Evolutionary conservation across 352 stramenopile species (phyloP), one percentile per base, ranked within the genome.

Genomic region (Phytophthora litchii): DNA sequence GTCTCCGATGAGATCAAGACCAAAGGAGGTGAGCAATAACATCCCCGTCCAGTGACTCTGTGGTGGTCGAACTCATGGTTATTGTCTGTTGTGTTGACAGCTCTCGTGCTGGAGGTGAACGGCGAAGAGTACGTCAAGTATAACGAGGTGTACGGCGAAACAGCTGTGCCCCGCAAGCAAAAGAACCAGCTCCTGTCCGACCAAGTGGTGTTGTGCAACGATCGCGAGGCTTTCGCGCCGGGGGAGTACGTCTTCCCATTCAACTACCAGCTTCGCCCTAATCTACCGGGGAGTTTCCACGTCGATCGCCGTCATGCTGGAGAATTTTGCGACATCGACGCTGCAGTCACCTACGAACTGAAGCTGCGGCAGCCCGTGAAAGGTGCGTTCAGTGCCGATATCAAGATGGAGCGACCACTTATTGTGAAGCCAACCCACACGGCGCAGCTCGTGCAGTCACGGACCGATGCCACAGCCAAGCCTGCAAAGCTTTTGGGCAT

Each of bases 161-260:
- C 11, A 16, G 16, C 14, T 1, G 13, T 69, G 9, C 60, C 53
- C 8, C 54, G 20, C 46, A 64, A 54, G 19, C 60, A 64, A 19
- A 32, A 3, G 14, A 59, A 64, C 40, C 41, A 40, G 41, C 32
- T 64, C 7, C 21, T 69, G 32, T 16, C 31, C 20, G 54, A 69
- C 36, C 54, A 80, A 60, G 71, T 88, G 27, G 56, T 82, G 37
- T 50, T 74, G 13, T 78, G 54, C 7, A 61, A 69, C 9, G 43
- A 86, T 11, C 79, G 73, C 9, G 64, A 80, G 29, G 54, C 69
- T 9, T 86, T 85, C 32, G 50, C 69, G 9, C 64, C 78, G 0
- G 82, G 82, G 10, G 60, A 74, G 25, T 62, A 70, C 54, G 54
- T 67, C 13, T 74, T 70, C 34, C 54, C 60, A 4, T 70, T 74